Percentiles rank a stretch among this genome's conserved stretches.
Conservation (phyloP, 2,329 filamentous ascomycete genomes). For the Dothiorella sarmentorum region DNA sequence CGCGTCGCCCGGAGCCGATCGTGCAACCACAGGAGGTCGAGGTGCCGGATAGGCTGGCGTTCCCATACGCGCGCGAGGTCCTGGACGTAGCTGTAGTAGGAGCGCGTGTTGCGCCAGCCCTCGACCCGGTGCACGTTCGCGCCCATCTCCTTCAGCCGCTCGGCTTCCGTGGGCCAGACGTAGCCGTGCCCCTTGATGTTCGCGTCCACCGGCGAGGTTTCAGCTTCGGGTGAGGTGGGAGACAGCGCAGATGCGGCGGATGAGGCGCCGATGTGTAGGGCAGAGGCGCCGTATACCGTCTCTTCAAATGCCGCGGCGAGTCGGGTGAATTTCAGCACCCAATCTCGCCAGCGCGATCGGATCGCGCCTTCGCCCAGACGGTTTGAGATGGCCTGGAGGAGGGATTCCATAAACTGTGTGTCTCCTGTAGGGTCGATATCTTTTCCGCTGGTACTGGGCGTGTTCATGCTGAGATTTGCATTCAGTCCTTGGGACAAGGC, state of each 20-base stretch:
- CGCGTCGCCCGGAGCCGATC: constrained; percentile 83
- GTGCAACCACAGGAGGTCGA: constrained; percentile 88
- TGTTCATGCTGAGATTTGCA: constrained; percentile 29
- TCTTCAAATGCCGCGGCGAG: constrained; percentile 94
- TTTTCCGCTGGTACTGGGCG: constrained; percentile 29
- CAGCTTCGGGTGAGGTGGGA: constrained; percentile 10
- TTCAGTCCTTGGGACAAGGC: constrained; percentile 30
- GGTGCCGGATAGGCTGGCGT: constrained; percentile 64
- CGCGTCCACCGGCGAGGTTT: constrained; percentile 26
- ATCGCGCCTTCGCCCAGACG: constrained; percentile 84
- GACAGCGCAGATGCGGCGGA: constrained; percentile 47
- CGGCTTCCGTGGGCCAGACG: constrained; percentile 82
- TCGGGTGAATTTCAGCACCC: constrained; percentile 90
- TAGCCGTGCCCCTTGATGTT: constrained; percentile 81
- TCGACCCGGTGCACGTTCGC: constrained; percentile 92
- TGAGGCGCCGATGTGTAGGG: constrained; percentile 72
- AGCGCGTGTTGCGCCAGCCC: constrained; percentile 92
- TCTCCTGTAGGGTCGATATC: constrained; percentile 75
- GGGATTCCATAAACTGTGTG: constrained; percentile 80
- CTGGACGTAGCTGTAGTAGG: constrained; percentile 93
- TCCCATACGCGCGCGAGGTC: constrained; percentile 38
- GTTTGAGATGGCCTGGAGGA: constrained; percentile 77
- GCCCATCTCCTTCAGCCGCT: constrained; percentile 80
- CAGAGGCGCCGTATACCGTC: constrained; percentile 87
- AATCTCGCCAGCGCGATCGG: constrained; percentile 87